Evolutionary conservation across 768 basidiomycete genomes (phyloP), one percentile per base, ranked within the genome.

Genomic region (Coprinellus micaceus): DNA sequence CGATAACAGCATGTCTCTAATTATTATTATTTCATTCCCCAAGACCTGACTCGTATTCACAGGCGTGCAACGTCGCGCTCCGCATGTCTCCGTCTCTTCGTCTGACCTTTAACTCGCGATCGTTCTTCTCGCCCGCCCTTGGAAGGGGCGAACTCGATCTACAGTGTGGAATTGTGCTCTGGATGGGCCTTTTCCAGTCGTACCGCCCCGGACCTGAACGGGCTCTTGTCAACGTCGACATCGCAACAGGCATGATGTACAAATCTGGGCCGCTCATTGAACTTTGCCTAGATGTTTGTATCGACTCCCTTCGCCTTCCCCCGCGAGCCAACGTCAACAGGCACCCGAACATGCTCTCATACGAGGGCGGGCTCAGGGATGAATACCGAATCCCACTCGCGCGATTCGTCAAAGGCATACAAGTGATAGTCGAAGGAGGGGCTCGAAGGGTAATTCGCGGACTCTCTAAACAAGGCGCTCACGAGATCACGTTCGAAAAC

Each of bases 171-270:
- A 75, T 92, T 2, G 78, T 82, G 13, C 75, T 90, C 0, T 89
- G 88, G 88, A 77, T 89, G 2, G 90, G 90, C 0, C 90, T 88
- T 53, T 91, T 92, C 69, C 90, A 91, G 65, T 88, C 86, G 0
- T 78, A 90, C 12, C 77, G 90, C 21, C 89, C 89, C 2, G 81
- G 80, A 0, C 76, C 84, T 17, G 83, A 83, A 0, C 72, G 73
- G 0, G 79, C 91, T 62, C 67, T 90, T 24, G 74, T 91, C 61
- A 92, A 91, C 56, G 77, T 92, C 60, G 90, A 92, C 58, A 88
- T 90, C 46, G 82, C 85, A 0, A 88, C 89, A 0, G 89, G 85
- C 0, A 79, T 84, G 28, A 88, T 92, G 85, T 91, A 85, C 65
- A 82, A 82, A 61, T 69, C 79, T 0, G 90, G 91, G 0, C 65